Evolutionary conservation across 768 basidiomycete species (phyloP).

Genomic region (Macrolepiota albuminosa): DNA sequence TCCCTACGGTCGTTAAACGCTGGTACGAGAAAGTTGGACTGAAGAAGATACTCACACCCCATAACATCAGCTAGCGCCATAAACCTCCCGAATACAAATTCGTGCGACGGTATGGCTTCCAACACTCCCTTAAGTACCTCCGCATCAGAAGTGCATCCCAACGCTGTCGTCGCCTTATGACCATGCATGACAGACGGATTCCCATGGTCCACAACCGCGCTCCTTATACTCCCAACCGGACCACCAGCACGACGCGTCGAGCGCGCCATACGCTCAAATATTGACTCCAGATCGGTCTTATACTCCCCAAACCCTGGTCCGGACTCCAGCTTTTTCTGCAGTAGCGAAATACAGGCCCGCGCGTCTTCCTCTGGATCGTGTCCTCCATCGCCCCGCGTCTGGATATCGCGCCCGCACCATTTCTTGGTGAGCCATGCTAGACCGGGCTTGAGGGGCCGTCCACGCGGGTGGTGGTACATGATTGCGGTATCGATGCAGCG

Average conservation of each 20-base stretch:
- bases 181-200: slow-evolving; percentile 84
- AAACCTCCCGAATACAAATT: slow-evolving; percentile 82
- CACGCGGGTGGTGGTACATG: slow-evolving; percentile 88
- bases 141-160: slow-evolving; percentile 72
- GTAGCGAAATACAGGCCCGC: slow-evolving; percentile 76
- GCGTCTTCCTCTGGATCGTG: slow-evolving; percentile 97
- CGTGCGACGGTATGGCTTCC: slow-evolving; percentile 55
- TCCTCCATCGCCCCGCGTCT: slow-evolving; percentile 76
- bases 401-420: slow-evolving; percentile 90
- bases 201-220: slow-evolving; percentile 82
- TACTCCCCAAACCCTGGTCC: slow-evolving; percentile 85
- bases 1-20: slow-evolving; percentile 37
- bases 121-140: slow-evolving; percentile 73
- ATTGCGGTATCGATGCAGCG: slow-evolving; percentile 90
- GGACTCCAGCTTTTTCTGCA: slow-evolving; percentile 75
- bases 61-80: slow-evolving; percentile 74
- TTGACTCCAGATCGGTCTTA: slow-evolving; percentile 77
- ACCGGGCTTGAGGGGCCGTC: slow-evolving; percentile 89
- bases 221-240: slow-evolving; percentile 37
- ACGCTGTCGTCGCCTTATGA: slow-evolving; percentile 69
- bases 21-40: neutral
- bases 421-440: slow-evolving; percentile 96
- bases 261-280: slow-evolving; percentile 81
- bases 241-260: slow-evolving; percentile 32
- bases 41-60: slow-evolving; percentile 59